Conservation (phyloP, 148 eudicot species). For the Dysphania ambrosioides region DNA sequence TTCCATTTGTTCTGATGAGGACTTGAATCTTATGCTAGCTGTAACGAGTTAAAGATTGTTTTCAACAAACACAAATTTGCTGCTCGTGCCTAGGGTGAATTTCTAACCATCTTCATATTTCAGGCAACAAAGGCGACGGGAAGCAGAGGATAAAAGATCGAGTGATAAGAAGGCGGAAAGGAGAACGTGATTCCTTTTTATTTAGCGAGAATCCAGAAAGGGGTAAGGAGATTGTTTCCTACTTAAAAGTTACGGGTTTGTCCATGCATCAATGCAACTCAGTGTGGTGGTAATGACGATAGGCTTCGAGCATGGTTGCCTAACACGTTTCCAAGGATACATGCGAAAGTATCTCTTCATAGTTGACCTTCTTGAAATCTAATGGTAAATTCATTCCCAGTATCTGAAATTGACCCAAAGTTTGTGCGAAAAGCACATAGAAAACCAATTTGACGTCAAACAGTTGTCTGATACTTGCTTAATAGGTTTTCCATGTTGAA, state of each 20-base stretch:
- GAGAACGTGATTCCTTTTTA: constrained; percentile 43
- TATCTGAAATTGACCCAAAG: background rate
- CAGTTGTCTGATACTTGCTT: background rate
- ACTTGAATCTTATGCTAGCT: background rate
- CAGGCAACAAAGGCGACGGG: constrained; percentile 82
- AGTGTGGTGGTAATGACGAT: background rate
- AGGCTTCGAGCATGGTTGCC: background rate
- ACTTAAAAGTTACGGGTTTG: background rate
- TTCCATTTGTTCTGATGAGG: background rate
- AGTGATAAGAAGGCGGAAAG: constrained; percentile 63
- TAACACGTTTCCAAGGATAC: background rate
- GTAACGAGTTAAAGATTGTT: no score
- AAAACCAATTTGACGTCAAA: background rate
- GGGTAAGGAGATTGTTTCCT: background rate
- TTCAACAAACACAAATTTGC: no score
- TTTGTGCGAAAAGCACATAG: background rate
- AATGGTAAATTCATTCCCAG: background rate
- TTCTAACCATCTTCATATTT: constrained; percentile 12
- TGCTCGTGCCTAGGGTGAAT: background rate
- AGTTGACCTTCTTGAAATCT: background rate
- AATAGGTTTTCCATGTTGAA: background rate
- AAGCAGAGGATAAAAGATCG: constrained; percentile 73
- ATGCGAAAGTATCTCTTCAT: background rate
- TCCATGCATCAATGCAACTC: background rate
- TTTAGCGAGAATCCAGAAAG: background rate